Evolutionary conservation across 2,329 filamentous ascomycete species (phyloP).

Genomic region (Aspergillus fumigatus): DNA sequence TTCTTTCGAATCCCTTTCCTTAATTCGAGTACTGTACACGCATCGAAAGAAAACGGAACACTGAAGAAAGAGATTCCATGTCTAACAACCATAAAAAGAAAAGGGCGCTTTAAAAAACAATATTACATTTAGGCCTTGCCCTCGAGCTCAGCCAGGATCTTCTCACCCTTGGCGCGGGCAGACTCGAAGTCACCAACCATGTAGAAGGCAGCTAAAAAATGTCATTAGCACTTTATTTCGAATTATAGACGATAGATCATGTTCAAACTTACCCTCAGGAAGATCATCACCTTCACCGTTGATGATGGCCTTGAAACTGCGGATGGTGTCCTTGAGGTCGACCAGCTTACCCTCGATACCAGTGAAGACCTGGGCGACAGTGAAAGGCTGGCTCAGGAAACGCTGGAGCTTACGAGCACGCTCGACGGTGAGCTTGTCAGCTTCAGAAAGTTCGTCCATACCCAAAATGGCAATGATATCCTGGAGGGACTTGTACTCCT

Average conservation of each 20-base stretch:
- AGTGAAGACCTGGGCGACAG: constrained; percentile 66
- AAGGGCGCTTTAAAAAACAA: constrained; percentile 38
- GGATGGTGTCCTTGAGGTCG: constrained; percentile 97
- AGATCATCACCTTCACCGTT: constrained; percentile 92
- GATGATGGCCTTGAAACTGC: constrained; percentile 95
- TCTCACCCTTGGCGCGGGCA: constrained; percentile 95
- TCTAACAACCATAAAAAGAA: constrained; percentile 26
- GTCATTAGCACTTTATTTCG: constrained; percentile 20
- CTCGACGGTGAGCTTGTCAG: constrained; percentile 99
- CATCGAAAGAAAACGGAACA: constrained; percentile 35
- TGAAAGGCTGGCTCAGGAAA: constrained; percentile 99
- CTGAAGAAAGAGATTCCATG: constrained; percentile 29
- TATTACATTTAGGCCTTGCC: constrained; percentile 46
- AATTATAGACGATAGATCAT: not conserved
- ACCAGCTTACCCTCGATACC: constrained; percentile 95
- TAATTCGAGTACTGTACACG: constrained; percentile 40
- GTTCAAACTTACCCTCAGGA: constrained; percentile 67
- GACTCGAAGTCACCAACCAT: constrained; percentile 97
- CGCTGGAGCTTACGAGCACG: constrained; percentile 99
- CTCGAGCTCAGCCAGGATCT: constrained; percentile 96
- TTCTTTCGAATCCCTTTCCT: constrained; percentile 28
- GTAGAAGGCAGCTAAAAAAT: constrained; percentile 68
- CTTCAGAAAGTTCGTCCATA: constrained; percentile 99
- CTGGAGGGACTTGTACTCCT: constrained; percentile 99
- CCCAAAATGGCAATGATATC: constrained; percentile 99